Evolutionary conservation across 2,329 filamentous ascomycete species (phyloP).

Genomic region (Neocatenulostroma microsporum): DNA sequence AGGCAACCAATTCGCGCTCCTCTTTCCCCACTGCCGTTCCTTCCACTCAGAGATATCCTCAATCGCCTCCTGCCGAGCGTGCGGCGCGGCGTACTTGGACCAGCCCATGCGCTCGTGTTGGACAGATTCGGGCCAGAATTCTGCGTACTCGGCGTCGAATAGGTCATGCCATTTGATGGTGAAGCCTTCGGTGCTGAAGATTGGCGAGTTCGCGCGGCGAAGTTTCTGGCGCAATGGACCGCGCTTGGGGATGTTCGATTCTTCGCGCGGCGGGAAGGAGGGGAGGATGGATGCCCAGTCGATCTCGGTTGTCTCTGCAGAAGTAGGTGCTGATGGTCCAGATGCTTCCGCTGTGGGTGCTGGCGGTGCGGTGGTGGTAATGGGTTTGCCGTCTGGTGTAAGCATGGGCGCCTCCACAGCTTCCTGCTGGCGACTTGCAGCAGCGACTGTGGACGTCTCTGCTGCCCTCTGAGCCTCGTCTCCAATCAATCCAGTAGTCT

Average conservation of each 20-base stretch:
- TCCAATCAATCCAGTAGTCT: no score
- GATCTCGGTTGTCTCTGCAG: background rate
- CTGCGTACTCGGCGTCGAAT: conserved; percentile 31
- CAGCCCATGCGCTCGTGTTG: conserved; percentile 26
- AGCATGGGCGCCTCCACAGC: no score
- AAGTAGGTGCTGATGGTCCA: no score
- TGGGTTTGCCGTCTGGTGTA: no score
- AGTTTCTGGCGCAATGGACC: conserved; percentile 9
- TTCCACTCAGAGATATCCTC: conserved; percentile 1
- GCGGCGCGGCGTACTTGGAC: conserved; percentile 16
- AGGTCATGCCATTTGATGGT: conserved; percentile 30
- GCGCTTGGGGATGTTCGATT: conserved; percentile 9
- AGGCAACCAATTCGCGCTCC: background rate
- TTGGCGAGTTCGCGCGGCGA: conserved; percentile 9
- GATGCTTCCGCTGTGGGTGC: no score
- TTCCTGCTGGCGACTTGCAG: no score
- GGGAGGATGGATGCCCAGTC: conserved; percentile 9
- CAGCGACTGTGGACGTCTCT: no score
- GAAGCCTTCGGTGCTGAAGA: conserved; percentile 23
- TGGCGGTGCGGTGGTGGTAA: no score
- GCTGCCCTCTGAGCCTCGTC: no score
- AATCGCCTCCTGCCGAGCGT: background rate
- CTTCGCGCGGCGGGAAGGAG: conserved; percentile 13
- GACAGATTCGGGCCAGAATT: conserved; percentile 27
- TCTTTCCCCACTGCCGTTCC: background rate